These are phyloP conservation scores for Ophiostoma himal-ulmi DNA, from an alignment of 2,329 filamentous ascomycete genomes.

Conservation along the genomic window DNA sequence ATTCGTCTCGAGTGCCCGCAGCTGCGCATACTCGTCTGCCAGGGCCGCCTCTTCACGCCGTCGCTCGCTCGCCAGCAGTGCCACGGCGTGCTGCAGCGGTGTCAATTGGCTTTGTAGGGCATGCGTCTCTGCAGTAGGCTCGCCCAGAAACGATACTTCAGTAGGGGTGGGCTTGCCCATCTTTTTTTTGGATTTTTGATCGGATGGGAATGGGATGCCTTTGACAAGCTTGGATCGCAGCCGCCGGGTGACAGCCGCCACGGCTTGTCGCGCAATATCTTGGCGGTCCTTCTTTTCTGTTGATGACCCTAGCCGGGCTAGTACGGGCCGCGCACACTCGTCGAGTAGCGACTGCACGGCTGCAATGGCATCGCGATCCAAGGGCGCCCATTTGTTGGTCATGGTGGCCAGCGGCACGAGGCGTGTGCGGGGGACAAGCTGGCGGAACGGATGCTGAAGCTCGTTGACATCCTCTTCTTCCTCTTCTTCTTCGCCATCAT, in stretches of 20 bases:
- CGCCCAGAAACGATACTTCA: slow-evolving; percentile 44
- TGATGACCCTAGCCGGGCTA: slow-evolving; percentile 47
- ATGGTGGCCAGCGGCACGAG: slow-evolving; percentile 59
- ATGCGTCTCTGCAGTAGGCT: slow-evolving; percentile 61
- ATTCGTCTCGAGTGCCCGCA: slow-evolving; percentile 50
- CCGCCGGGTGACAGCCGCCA: slow-evolving; percentile 50
- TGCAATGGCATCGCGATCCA: slow-evolving; percentile 50
- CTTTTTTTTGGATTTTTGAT: background rate
- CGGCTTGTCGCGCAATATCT: slow-evolving; percentile 49
- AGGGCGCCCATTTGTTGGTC: slow-evolving; percentile 59
- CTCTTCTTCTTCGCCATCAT: background rate
- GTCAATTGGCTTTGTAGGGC: slow-evolving; percentile 54
- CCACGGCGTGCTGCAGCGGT: slow-evolving; percentile 56
- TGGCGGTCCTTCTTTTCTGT: slow-evolving; percentile 33
- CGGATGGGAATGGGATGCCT: slow-evolving; percentile 58
- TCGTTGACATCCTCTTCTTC: background rate
- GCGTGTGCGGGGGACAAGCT: slow-evolving; percentile 46
- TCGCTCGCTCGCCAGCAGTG: slow-evolving; percentile 54
- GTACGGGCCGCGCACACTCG: slow-evolving; percentile 56
- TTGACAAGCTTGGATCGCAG: slow-evolving; percentile 53
- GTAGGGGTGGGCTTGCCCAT: slow-evolving; percentile 31
- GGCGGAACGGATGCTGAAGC: slow-evolving; percentile 37
- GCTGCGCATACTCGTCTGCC: slow-evolving; percentile 48
- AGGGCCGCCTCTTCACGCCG: slow-evolving; percentile 51
- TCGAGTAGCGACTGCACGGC: slow-evolving; percentile 52